Base-by-base conservation (phyloP, 768 basidiomycete genomes). In the Lentinula raphanica region DNA sequence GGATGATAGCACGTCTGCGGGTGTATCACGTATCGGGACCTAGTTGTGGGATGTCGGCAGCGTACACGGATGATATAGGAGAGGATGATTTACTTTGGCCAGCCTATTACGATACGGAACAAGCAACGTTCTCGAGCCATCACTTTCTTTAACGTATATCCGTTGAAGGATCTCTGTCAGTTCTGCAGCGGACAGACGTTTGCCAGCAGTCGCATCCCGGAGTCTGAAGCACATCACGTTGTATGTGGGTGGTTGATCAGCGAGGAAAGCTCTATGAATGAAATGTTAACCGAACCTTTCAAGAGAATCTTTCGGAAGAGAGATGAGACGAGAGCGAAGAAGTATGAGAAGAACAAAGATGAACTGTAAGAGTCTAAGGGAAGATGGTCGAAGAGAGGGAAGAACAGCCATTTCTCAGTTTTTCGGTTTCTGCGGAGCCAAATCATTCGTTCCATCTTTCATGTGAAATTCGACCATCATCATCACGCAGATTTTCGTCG, bases 41-140 rank as follows among this genome's bases (percentile, higher is more conserved):
- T 44, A 12, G n/a, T n/a, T n/a, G n/a, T n/a, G 23, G 42, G 38
- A 36, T 15, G 25, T 40, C 28, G 32, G 6, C 1, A 36, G 19
- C 5, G 19, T 28, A 9, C 13, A 17, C 3, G 17, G 12, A 9
- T 2, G 2, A 25, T 21, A 17, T 23, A 21, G n/a, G 7, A 35
- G 35, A 36, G 3, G 12, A 21, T 9, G 4, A 19, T 35, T 39
- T 38, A 36, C 51, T 25, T 84, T 85, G 12, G 85, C 80, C 6
- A 92, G 70, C 45, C 79, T 70, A 32, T 85, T 84, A 23, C 80
- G 72, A 65, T 87, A 85, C 1, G 85, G 88, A 5, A 90, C 84
- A 1, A 87, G 76, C n/a, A 91, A 70, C 4, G 77, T 83, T 66
- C 83, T 83, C 17, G 77, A 77, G 3, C 86, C 87, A 62, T 83